Conservation (phyloP, 768 basidiomycete genomes). For the Podaxis pistillaris region DNA sequence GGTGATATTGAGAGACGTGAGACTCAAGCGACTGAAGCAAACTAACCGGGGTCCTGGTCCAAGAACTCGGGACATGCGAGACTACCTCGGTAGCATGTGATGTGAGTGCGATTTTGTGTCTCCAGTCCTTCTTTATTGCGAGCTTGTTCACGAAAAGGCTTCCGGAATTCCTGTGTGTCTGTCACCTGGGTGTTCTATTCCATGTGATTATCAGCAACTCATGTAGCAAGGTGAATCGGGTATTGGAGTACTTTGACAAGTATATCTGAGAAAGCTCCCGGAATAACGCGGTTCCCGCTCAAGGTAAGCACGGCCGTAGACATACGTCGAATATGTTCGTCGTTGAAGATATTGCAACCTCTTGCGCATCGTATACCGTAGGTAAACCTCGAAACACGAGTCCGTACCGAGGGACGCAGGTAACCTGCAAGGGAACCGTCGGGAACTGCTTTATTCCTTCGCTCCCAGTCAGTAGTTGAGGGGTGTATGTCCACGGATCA, state of each 20-base stretch:
- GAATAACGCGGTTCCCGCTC: constrained; percentile 8
- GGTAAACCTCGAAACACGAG: constrained; percentile 25
- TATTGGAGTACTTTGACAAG: constrained; percentile 1
- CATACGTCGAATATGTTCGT: constrained; percentile 23
- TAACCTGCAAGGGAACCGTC: constrained; percentile 30
- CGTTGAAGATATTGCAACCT: constrained; percentile 17
- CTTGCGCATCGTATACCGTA: constrained; percentile 24
- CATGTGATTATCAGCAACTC: background rate
- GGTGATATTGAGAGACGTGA: background rate
- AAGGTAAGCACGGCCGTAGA: background rate
- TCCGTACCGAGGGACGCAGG: constrained; percentile 25
- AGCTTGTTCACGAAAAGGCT: constrained; percentile 17
- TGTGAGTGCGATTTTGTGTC: background rate
- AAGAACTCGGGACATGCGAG: constrained; percentile 11
- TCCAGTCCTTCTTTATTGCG: constrained; percentile 11
- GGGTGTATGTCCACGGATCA: too few relatives aligned
- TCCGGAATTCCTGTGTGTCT: constrained; percentile 22
- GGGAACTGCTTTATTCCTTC: constrained; percentile 31
- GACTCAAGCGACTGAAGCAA: background rate
- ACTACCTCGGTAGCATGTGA: constrained; percentile 19
- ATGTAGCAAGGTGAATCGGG: background rate
- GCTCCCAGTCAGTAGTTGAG: background rate
- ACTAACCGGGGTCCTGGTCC: constrained; percentile 17
- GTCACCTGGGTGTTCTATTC: constrained; percentile 20
- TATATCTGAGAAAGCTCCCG: constrained; percentile 11